Percentiles rank a stretch among this genome's conserved stretches.
Conservation (phyloP, 495 filamentous ascomycete genomes). For the Hypoxylon subgilvum region DNA sequence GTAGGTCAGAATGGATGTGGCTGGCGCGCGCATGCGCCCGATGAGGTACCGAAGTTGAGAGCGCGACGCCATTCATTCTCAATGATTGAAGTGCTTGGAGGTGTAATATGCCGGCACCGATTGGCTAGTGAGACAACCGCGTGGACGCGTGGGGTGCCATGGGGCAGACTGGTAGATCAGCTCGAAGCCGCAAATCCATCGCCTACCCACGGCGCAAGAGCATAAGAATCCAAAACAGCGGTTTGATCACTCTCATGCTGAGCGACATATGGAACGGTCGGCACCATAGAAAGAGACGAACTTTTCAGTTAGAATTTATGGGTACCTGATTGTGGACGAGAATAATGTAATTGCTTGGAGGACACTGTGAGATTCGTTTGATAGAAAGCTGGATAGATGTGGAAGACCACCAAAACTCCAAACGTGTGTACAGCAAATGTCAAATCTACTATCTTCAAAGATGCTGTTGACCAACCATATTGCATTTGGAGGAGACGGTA, state of each 20-base stretch:
- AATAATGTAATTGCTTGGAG: slow-evolving; percentile 9
- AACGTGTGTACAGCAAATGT: too few species aligned
- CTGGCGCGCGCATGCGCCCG: slow-evolving; percentile 5
- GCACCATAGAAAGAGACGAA: slow-evolving; percentile 10
- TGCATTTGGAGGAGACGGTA: background rate
- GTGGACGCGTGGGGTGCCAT: too few species aligned
- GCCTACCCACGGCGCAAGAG: background rate
- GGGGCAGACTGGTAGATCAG: background rate
- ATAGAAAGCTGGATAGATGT: too few species aligned
- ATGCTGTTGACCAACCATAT: too few species aligned
- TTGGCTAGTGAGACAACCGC: slow-evolving; percentile 6
- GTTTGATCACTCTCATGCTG: slow-evolving; percentile 25
- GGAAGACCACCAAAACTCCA: too few species aligned
- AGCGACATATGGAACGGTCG: slow-evolving; percentile 13
- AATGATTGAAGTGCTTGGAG: background rate
- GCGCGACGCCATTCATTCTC: background rate
- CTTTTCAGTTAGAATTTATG: slow-evolving; percentile 8
- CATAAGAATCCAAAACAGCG: background rate
- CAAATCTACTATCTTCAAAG: too few species aligned
- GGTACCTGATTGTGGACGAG: slow-evolving; percentile 16
- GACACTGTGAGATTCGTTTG: too few species aligned
- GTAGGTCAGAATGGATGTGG: too few species aligned
- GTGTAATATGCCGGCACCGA: background rate
- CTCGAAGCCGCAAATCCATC: background rate
- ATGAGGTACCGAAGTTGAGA: background rate